Percentiles rank a stretch among this genome's conserved stretches.
Conservation (phyloP, 1,284 basidiomycete genomes). For the Malassezia japonica region DNA sequence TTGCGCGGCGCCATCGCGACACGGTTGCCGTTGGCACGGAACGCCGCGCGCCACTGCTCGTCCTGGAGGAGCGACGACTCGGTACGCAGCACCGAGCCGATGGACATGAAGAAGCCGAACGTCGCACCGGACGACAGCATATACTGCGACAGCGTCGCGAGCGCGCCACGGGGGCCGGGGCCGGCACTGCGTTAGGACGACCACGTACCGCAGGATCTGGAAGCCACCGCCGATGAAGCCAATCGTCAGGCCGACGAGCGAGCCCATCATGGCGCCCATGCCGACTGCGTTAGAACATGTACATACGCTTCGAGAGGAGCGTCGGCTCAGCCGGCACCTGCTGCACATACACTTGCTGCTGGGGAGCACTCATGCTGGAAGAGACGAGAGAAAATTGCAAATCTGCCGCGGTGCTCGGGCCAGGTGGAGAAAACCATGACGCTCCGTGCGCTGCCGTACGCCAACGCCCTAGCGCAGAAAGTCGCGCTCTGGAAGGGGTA, state of each 20-base stretch:
- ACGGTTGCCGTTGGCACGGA: conserved; percentile 11
- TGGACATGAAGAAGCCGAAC: conserved; percentile 45
- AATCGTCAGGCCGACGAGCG: conserved; percentile 39
- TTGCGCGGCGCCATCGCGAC: conserved; percentile 1
- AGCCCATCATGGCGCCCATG: conserved; percentile 46
- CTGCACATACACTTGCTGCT: conserved; percentile 16
- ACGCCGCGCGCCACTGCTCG: conserved; percentile 14
- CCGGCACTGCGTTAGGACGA: conserved; percentile 22
- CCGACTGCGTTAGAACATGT: conserved; percentile 20
- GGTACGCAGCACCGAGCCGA: conserved; percentile 41
- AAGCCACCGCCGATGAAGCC: conserved; percentile 44
- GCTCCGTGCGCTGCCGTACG: conserved; percentile 1
- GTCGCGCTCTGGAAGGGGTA: conserved; percentile 12
- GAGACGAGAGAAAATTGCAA: neutral
- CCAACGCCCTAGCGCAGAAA: conserved; percentile 9
- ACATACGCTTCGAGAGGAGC: conserved; percentile 13
- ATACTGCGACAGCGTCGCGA: conserved; percentile 39
- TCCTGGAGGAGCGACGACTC: conserved; percentile 18
- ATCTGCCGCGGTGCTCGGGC: neutral
- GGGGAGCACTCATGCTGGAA: conserved; percentile 8
- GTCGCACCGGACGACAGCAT: conserved; percentile 43
- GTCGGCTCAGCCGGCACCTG: conserved; percentile 8
- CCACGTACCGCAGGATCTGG: conserved; percentile 36
- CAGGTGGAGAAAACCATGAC: conserved; percentile 1
- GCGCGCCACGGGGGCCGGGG: conserved; percentile 33